Conservation (phyloP, 306 rosid genomes). For the Fragaria nilgerrensis region DNA sequence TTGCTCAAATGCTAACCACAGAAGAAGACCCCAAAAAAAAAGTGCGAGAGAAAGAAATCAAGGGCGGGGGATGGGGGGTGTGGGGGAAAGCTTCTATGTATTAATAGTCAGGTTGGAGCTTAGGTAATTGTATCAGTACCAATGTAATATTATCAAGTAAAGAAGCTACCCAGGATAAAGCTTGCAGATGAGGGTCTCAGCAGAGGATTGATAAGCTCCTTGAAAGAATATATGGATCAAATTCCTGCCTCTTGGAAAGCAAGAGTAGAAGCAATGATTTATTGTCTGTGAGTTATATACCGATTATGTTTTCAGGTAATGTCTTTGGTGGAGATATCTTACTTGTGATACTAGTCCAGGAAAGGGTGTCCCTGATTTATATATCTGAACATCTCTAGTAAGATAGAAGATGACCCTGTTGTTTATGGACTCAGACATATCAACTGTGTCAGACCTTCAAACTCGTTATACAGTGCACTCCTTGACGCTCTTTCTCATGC, state of each 20-base stretch:
- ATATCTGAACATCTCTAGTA: not conserved
- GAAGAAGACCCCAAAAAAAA: not conserved
- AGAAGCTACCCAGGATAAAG: not conserved
- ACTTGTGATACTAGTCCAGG: not conserved
- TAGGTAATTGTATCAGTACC: conserved; percentile 1
- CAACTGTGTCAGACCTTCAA: not conserved
- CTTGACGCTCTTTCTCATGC: not conserved
- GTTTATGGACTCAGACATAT: not conserved
- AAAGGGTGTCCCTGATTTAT: not conserved
- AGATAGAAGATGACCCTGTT: conserved; percentile 4
- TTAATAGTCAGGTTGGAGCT: not conserved
- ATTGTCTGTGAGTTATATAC: not conserved
- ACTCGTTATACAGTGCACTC: not conserved
- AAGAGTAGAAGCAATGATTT: conserved; percentile 15
- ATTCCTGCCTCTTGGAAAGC: not conserved
- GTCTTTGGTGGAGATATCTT: conserved; percentile 3
- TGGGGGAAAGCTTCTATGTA: not conserved
- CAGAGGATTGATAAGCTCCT: not conserved
- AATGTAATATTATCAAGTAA: conserved; percentile 13
- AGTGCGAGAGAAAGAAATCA: not conserved
- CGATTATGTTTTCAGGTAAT: not conserved
- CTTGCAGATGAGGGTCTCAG: conserved; percentile 1
- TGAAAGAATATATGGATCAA: not conserved
- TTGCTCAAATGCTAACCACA: not conserved
- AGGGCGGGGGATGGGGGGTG: not conserved